A percentile compares a stretch with the other conserved stretches of the same genome.
These are phyloP conservation scores for Musa beccarii DNA, from an alignment of 176 grass and related monocot genomes.

Conservation along the genomic window DNA sequence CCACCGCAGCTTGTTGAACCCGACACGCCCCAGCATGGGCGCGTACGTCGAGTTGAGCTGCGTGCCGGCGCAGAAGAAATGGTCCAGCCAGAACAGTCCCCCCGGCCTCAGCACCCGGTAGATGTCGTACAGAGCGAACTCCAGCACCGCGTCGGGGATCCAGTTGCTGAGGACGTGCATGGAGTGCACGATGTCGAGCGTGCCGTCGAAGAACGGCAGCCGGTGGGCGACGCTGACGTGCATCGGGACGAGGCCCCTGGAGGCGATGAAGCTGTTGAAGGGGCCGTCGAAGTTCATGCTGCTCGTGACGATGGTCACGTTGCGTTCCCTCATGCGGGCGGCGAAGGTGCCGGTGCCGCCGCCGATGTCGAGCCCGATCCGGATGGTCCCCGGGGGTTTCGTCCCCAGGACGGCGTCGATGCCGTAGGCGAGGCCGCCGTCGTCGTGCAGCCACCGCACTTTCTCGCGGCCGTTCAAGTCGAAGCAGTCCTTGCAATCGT, in stretches of 20 bases:
- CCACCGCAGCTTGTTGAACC: conserved; percentile 10
- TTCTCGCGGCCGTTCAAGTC: conserved; percentile 22
- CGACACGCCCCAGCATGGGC: conserved; percentile 27
- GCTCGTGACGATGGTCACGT: conserved; percentile 40
- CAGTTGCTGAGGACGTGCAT: conserved; percentile 47
- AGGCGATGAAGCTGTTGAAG: conserved; percentile 46
- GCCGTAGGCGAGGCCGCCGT: conserved; percentile 22
- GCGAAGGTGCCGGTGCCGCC: conserved; percentile 48
- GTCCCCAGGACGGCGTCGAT: conserved; percentile 39
- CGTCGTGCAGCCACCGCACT: conserved; percentile 35
- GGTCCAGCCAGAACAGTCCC: conserved; percentile 51
- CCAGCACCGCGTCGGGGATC: conserved; percentile 36
- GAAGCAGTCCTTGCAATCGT: conserved; percentile 13
- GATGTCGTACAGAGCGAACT: conserved; percentile 49
- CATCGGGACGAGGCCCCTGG: conserved; percentile 38
- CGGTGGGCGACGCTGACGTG: conserved; percentile 36
- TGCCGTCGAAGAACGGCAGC: conserved; percentile 65
- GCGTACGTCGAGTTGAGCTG: conserved; percentile 34
- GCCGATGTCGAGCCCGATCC: conserved; percentile 60
- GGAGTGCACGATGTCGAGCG: conserved; percentile 52
- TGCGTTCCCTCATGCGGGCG: conserved; percentile 47
- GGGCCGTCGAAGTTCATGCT: conserved; percentile 42
- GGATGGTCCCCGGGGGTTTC: conserved; percentile 30
- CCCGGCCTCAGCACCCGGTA: conserved; percentile 59
- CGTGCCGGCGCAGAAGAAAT: conserved; percentile 34